Evolutionary conservation across 176 grass and related monocot species (phyloP), one percentile per base, ranked within the genome.

Genomic region (Themeda triandra): DNA sequence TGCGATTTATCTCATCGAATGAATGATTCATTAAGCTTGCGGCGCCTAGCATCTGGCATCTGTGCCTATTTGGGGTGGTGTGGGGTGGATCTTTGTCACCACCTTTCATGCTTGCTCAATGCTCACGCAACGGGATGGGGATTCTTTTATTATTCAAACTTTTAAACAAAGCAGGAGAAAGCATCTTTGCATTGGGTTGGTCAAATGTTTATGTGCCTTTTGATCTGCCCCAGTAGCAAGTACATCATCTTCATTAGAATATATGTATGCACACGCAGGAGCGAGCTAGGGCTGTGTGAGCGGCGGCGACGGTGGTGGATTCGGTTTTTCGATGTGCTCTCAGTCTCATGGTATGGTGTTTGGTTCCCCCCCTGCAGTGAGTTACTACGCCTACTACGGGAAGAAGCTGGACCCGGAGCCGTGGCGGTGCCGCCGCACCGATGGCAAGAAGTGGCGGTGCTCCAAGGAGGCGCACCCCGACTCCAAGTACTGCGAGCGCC

Each of bases 401-500:
- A 99, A 99, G 87, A 99, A 94, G 71, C 91, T 95, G 42, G 96
- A 99, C 75, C 96, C 93, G 5, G 96, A 99, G 81, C 96, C 96
- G 4, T 94, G 96, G 88, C 87, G 96, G 62, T 99, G 96, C 89
- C 93, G 96, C 31, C 91, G 96, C 56, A 99, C 96, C 10, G 96
- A 99, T 39, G 96, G 96, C 44, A 99, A 99, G 90, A 99, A 99
- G 84, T 99, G 96, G 96, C 80, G 96, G 84, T 99, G 96, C 90
- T 90, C 96, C 86, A 99, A 99, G 89, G 96, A 99, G 87, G 96
- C 96, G 49, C 92, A 99, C 89, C 96, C 96, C 11, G 93, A 92
- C 87, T 99, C 96, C 58, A 99, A 96, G 75, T 99, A 99, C 87
- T 99, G 96, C 79, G 93, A 96, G 93, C 96, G 96, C 84, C 96